Conservation (phyloP, 768 basidiomycete genomes). For the Pulveroboletus ravenelii region DNA sequence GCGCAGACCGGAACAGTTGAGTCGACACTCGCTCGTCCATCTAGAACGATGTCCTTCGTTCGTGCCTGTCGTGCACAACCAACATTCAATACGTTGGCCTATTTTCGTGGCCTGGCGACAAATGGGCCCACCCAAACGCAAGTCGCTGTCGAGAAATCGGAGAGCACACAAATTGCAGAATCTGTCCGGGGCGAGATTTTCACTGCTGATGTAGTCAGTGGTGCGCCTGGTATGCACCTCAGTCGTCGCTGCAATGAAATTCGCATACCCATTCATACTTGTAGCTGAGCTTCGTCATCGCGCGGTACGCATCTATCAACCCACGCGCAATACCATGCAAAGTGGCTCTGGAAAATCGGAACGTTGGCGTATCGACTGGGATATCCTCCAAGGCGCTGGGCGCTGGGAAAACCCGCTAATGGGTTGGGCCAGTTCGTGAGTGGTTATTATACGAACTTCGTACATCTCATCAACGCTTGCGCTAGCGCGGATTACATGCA, state of each 20-base stretch:
- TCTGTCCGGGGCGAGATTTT: slow-evolving; percentile 55
- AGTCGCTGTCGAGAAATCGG: slow-evolving; percentile 17
- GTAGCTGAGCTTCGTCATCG: slow-evolving; percentile 82
- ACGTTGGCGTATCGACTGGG: slow-evolving; percentile 94
- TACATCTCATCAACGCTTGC: neutral
- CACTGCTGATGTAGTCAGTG: slow-evolving; percentile 79
- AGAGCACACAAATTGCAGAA: slow-evolving; percentile 37
- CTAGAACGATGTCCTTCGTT: slow-evolving; percentile 49
- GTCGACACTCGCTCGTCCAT: neutral
- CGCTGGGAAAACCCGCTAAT: slow-evolving; percentile 98
- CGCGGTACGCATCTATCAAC: slow-evolving; percentile 86
- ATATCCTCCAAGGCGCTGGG: slow-evolving; percentile 81
- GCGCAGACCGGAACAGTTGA: slow-evolving; percentile 3
- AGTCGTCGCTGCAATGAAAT: neutral
- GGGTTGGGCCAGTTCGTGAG: slow-evolving; percentile 94
- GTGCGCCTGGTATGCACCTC: slow-evolving; percentile 66
- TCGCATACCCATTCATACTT: neutral
- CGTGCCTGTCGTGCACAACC: slow-evolving; percentile 38
- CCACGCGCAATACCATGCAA: slow-evolving; percentile 93
- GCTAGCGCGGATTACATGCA: slow-evolving; percentile 93
- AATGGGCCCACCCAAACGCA: slow-evolving; percentile 20
- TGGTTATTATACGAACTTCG: slow-evolving; percentile 13
- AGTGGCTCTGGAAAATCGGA: slow-evolving; percentile 81
- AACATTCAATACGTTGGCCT: slow-evolving; percentile 11
- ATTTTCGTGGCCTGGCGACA: slow-evolving; percentile 19